Base-by-base conservation (phyloP, 1,284 basidiomycete species). In the Coriolopsis trogii region DNA sequence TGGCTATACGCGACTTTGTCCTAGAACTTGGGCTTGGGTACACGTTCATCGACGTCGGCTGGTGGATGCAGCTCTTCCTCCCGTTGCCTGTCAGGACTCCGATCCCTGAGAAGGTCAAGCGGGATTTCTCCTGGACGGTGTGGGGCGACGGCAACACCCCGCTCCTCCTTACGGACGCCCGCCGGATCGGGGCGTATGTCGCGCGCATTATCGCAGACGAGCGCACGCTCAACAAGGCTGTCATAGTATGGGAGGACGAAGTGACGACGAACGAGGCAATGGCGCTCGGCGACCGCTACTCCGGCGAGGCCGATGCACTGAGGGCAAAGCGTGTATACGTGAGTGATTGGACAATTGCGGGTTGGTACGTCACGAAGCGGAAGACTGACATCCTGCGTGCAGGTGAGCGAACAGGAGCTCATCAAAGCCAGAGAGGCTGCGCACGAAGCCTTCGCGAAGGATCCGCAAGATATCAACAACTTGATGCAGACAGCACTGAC, bases 191-290 rank as follows among this genome's bases (percentile, higher is more conserved):
- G 7, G 20, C 37, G 13, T 63, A 53, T 37, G 58, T 63, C 29
- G 61, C 57, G 30, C 53, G 61, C 26, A 63, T 64, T 38, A 36
- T 66, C 46, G 53, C 48, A 4, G 66, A 68, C 38, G 45, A 55
- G 23, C 59, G 66, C 15, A 66, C 66, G 10, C 44, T 61, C 29
- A 63, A 68, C 46, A 47, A 47, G n/a, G 58, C 63, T 46, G 60
- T 68, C 16, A 63, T 67, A 45, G 49, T 61, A 16, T 66, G 64
- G 63, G 56, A 60, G 13, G 63, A 67, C 40, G 59, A 65, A 45
- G 39, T 57, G 12, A 59, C 64, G 4, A 54, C 55, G 39, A 15
- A 31, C 7, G 52, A 60, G 25, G 49, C 49, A 16, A 33, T 44
- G 33, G 51, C 47, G 33, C 47, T 60, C 34, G 53, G 46, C 6